These are phyloP conservation scores for Durusdinium trenchii DNA, from an alignment of 73 alveolate genomes.

Conservation along the genomic window DNA sequence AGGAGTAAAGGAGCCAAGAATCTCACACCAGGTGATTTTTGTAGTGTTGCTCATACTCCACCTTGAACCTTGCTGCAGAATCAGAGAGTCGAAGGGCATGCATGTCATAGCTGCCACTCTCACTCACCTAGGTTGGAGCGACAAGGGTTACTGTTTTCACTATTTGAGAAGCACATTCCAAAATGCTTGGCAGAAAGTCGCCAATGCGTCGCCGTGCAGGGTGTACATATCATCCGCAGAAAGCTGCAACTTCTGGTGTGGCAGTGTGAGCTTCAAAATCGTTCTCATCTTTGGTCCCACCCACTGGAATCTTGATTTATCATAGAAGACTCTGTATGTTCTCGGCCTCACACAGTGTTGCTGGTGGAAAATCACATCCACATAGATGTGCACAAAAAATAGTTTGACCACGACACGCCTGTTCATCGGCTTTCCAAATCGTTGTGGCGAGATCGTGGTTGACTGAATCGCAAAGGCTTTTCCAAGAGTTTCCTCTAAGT, in stretches of 20 bases:
- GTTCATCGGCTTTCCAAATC: slow-evolving; percentile 52
- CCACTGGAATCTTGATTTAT: background rate
- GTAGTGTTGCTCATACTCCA: background rate
- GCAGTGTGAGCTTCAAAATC: background rate
- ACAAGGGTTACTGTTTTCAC: background rate
- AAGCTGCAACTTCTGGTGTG: background rate
- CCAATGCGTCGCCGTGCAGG: background rate
- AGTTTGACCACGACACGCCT: background rate
- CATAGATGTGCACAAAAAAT: background rate
- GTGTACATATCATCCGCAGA: background rate
- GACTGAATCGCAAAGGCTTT: background rate
- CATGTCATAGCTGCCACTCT: background rate
- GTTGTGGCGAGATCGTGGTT: background rate
- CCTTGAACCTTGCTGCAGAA: background rate
- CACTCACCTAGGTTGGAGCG: background rate
- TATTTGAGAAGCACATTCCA: too few relatives aligned
- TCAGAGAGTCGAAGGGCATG: background rate
- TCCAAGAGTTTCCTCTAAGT: background rate
- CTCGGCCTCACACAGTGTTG: background rate
- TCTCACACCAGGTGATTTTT: background rate
- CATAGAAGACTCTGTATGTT: background rate
- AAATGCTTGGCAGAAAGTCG: background rate
- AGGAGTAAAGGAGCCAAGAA: background rate
- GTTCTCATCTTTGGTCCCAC: background rate
- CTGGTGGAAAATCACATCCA: background rate